Evolutionary conservation across 371 early-diverging fungal species (phyloP), one percentile per base, ranked within the genome.

Genomic region (Circinella umbellata): DNA sequence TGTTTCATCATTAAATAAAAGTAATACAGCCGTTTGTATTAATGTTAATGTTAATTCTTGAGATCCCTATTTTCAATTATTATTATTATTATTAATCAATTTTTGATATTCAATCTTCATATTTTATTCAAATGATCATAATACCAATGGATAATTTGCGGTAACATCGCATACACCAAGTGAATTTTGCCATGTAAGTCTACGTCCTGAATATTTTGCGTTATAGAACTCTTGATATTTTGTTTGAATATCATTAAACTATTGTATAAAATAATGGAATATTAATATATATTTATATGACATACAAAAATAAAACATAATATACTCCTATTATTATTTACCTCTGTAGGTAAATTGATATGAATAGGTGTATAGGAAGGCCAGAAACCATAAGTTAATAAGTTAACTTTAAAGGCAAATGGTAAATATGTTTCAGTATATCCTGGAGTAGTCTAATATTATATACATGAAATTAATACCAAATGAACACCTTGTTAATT

Each of bases 371-470:
- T 86, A 77, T 96, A 96, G 1, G 95, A 89, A 1, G 99, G 99
- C 99, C 98, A 98, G 76, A 89, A 91, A 1, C 93, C 93, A 66
- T 91, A 87, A 0, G 99, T 96, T 61, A 98, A 79, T 2, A 97
- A 89, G 67, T 89, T 93, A 13, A 94, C 93, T 48, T 84, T 77
- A 42, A 94, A 77, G 15, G 88, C 55, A 42, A 73, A 57, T 17
- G 68, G 37, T 13, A 47, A 10, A 17, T 67, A 47, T 13, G 48
- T 53, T n/a, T 70, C 42, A 3, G 14, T 42, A 17, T 60, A 51
- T 38, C 48, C 39, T 4, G 69, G 38, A 63, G 48, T 47, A 8
- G 53, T 17, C 46, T 36, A 14, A 51, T n/a, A 51, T 13, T 42
- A 42, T 42, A 9, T 11, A 42, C 3, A 42, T 27, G 2, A 27